Evolutionary conservation across 345 rosid genomes (phyloP), one percentile per base, ranked within the genome.

Genomic region (Angophora floribunda): DNA sequence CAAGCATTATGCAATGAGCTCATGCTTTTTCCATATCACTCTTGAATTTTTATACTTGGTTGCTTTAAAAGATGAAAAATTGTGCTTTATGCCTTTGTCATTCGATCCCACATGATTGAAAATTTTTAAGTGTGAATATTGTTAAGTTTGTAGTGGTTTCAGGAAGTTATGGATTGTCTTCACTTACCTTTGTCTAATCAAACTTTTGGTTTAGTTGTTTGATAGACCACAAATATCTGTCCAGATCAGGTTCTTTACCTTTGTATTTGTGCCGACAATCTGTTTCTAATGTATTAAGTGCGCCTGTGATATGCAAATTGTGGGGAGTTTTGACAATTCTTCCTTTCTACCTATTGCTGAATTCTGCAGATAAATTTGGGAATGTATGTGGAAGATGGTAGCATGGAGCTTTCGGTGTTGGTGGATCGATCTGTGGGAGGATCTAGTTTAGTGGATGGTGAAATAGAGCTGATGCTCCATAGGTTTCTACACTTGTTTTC

Each of bases 351-450:
- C 47, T 57, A 10, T 86, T 82, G 47, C 78, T 47, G 41, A 87
- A 85, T 87, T 9, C 45, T 91, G 82, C 91, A 97, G 99, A 90
- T 97, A 87, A 96, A 96, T 92, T 96, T 97, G 87, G 98, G 99
- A 86, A 93, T 96, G 87, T 96, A 94, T 86, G 65, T 94, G 87
- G 95, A 97, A 94, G 99, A 96, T 80, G 49, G 94, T 85, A 93
- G 88, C 78, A 90, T 91, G 52, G 98, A 96, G 91, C 94, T 97
- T 87, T 97, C 99, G 3, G 94, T 96, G 86, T 91, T 96, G 93
- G 99, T 96, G 90, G 99, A 97, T 87, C 97, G 99, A 6, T 90
- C 99, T 50, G 96, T 96, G 52, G 99, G 98, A 13, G 99, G 96
- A 85, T 91, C 99, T 85, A 97, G 99, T 91, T 89, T 96, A 88